Percentiles rank a stretch among this genome's conserved stretches.
Evolutionary conservation across 805 yeast genomes (phyloP).

Genomic region (Wickerhamomyces bovis): DNA sequence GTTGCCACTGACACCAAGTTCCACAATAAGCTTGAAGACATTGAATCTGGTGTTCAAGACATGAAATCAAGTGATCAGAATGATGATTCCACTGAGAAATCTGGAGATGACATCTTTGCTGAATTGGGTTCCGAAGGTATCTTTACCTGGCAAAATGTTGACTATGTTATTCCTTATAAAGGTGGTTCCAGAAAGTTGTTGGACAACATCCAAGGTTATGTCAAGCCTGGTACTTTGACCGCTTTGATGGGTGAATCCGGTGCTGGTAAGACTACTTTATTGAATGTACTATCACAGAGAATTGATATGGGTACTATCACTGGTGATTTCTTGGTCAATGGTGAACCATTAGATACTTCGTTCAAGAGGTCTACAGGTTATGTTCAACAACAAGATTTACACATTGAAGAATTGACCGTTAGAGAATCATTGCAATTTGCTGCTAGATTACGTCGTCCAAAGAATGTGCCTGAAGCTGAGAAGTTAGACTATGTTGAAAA

Average conservation of each 20-base stretch:
- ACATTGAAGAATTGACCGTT: conserved; percentile 55
- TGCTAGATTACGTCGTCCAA: conserved; percentile 60
- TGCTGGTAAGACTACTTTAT: conserved; percentile 12
- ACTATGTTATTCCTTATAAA: conserved; percentile 27
- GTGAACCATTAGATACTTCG: conserved; percentile 46
- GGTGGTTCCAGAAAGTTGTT: conserved; percentile 31
- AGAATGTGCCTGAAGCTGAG: conserved; percentile 40
- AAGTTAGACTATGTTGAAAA: conserved; percentile 59
- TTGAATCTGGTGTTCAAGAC: conserved; percentile 26
- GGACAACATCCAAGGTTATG: conserved; percentile 9
- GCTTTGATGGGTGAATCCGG: conserved; percentile 49
- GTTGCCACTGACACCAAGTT: neutral
- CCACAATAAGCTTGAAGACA: conserved; percentile 19
- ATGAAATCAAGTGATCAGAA: neutral
- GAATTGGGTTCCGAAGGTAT: conserved; percentile 26
- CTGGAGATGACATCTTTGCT: conserved; percentile 16
- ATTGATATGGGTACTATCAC: conserved; percentile 42
- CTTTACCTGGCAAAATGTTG: conserved; percentile 28
- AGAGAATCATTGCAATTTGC: conserved; percentile 62
- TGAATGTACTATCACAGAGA: conserved; percentile 33
- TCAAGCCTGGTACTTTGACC: conserved; percentile 42
- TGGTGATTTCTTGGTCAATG: conserved; percentile 39
- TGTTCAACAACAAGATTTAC: conserved; percentile 26
- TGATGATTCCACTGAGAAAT: conserved; percentile 2
- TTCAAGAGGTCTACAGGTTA: conserved; percentile 64